Conservation (phyloP, 73 alveolate genomes). For the Blepharisma japonicum region DNA sequence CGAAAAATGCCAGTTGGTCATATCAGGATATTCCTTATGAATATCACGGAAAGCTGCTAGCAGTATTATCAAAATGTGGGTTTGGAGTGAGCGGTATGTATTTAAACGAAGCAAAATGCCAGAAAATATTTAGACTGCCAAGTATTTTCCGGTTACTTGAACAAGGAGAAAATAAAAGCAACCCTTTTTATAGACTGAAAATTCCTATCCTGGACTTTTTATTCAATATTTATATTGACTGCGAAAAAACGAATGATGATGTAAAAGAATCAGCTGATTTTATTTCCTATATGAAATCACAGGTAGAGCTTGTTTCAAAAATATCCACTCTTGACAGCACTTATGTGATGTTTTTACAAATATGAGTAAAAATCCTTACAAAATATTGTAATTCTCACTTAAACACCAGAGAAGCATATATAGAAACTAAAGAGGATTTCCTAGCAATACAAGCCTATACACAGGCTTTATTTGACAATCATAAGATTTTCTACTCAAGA, state of each 20-base stretch:
- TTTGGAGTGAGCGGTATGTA: constrained; percentile 56
- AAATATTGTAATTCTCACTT: not conserved
- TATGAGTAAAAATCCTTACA: not conserved
- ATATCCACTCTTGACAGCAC: not conserved
- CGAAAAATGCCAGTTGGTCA: constrained; percentile 13
- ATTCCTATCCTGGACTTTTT: constrained; percentile 22
- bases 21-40: constrained; percentile 41
- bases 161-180: not conserved
- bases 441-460: not conserved
- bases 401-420: not conserved
- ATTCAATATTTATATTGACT: constrained; percentile 18
- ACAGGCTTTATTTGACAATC: too few relatives aligned
- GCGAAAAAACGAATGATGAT: constrained; percentile 1
- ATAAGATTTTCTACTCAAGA: too few relatives aligned
- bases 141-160: constrained; percentile 39
- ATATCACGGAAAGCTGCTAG: constrained; percentile 46
- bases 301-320: not conserved
- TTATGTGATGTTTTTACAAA: not conserved
- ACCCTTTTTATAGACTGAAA: not conserved
- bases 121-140: constrained; percentile 37
- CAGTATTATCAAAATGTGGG: constrained; percentile 41
- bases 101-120: constrained; percentile 49
- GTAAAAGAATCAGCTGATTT: not conserved
- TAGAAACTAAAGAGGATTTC: not conserved
- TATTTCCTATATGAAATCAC: not conserved